Percentiles rank a stretch among this genome's conserved stretches.
These are phyloP conservation scores for Clitoria ternatea DNA, from an alignment of 306 rosid genomes.

Conservation along the genomic window DNA sequence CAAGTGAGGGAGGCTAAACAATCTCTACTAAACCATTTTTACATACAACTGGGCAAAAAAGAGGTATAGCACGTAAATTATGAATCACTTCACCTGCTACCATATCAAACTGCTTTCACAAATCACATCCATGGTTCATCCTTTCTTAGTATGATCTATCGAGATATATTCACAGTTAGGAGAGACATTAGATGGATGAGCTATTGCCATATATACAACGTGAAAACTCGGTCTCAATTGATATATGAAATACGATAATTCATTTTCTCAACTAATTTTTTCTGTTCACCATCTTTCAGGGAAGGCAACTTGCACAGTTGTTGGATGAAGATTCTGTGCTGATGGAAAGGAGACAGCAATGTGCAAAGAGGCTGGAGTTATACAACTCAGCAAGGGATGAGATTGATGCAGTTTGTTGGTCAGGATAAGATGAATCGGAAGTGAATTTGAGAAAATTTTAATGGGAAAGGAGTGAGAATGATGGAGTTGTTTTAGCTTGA, in stretches of 20 bases:
- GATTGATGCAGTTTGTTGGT: conserved; percentile 88
- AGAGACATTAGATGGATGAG: neutral
- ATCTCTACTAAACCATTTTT: conserved; percentile 69
- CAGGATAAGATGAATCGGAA: conserved; percentile 37
- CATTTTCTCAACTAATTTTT: neutral
- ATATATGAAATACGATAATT: neutral
- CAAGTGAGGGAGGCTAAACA: conserved; percentile 60
- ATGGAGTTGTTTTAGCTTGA: neutral
- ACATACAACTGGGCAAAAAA: conserved; percentile 59
- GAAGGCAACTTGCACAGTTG: conserved; percentile 62
- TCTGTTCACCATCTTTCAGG: conserved; percentile 42
- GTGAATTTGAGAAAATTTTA: neutral
- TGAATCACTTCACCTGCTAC: neutral
- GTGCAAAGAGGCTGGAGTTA: conserved; percentile 72
- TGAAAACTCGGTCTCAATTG: neutral
- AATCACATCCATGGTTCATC: neutral
- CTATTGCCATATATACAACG: neutral
- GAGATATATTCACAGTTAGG: neutral
- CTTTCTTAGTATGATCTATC: neutral
- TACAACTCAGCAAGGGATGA: conserved; percentile 91
- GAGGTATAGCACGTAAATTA: conserved; percentile 49
- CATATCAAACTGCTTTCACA: neutral
- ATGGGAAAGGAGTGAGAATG: neutral
- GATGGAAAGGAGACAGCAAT: conserved; percentile 81
- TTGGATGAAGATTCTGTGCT: conserved; percentile 79